A percentile compares a stretch with the other conserved stretches of the same genome.
Conservation (phyloP, 768 basidiomycete species). For the Tylopilus balloui region DNA sequence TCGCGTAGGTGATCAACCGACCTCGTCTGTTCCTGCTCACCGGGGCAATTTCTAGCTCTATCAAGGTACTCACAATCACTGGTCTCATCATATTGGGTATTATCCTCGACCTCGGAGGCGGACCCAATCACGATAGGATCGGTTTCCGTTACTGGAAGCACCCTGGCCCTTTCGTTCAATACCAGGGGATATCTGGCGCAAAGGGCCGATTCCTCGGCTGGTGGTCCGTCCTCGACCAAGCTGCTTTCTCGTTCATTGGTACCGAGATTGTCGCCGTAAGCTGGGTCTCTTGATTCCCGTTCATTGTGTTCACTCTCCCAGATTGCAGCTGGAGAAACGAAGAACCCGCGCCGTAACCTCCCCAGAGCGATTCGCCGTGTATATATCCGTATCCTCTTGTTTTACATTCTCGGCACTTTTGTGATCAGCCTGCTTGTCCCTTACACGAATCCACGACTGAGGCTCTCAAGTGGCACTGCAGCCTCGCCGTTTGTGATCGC, state of each 20-base stretch:
- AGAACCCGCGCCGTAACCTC: constrained; percentile 73
- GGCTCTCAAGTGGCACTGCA: constrained; percentile 50
- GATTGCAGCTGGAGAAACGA: constrained; percentile 88
- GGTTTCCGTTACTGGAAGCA: constrained; percentile 70
- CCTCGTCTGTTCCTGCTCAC: neutral
- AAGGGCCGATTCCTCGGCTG: constrained; percentile 75
- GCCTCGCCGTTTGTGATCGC: constrained; percentile 92
- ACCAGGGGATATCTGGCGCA: constrained; percentile 52
- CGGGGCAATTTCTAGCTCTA: constrained; percentile 41
- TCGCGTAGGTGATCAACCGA: constrained; percentile 46
- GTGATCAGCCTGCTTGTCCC: constrained; percentile 84
- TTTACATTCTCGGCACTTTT: constrained; percentile 63
- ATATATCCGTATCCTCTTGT: constrained; percentile 77
- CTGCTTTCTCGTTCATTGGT: constrained; percentile 90
- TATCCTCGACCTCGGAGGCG: constrained; percentile 84
- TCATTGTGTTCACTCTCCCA: constrained; percentile 25
- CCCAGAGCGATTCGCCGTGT: constrained; percentile 56
- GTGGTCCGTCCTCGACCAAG: constrained; percentile 73
- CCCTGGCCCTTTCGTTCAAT: constrained; percentile 87
- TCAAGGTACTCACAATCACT: constrained; percentile 81
- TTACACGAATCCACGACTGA: constrained; percentile 54
- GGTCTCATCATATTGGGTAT: constrained; percentile 68
- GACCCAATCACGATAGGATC: constrained; percentile 70
- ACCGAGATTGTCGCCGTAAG: constrained; percentile 89
- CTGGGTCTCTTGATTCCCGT: constrained; percentile 2